Conservation (phyloP, 2,329 filamentous ascomycete genomes). For the Ceratocystiopsis brevicomis region DNA sequence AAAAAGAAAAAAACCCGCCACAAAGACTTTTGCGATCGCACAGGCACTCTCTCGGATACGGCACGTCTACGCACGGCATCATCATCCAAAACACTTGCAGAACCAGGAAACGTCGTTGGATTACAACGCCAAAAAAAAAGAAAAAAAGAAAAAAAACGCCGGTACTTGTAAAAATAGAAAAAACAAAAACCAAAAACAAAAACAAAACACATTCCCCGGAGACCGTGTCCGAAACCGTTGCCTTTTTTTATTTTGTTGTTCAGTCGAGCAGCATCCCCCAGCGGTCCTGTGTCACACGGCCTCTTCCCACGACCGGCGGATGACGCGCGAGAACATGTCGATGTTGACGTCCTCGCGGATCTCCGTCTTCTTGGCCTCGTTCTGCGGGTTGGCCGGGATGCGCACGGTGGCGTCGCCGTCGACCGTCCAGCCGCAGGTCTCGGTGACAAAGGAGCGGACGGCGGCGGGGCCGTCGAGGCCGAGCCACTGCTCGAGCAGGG, state of each 20-base stretch:
- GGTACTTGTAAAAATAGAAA: too few species aligned
- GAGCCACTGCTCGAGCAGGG: slow-evolving; percentile 56
- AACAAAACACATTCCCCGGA: too few species aligned
- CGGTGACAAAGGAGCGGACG: slow-evolving; percentile 60
- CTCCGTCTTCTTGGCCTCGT: slow-evolving; percentile 89
- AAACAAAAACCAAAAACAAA: too few species aligned
- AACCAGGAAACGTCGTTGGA: too few species aligned
- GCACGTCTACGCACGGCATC: too few species aligned
- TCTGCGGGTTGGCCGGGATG: slow-evolving; percentile 86
- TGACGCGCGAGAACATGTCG: slow-evolving; percentile 64
- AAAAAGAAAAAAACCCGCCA: too few species aligned
- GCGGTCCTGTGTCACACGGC: slow-evolving; percentile 27
- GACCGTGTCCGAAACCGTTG: neutral
- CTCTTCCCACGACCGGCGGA: slow-evolving; percentile 75
- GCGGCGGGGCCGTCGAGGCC: slow-evolving; percentile 45
- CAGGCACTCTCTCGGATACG: too few species aligned
- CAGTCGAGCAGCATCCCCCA: too few species aligned
- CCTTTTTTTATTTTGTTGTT: slow-evolving; percentile 2
- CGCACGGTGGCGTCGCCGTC: slow-evolving; percentile 43
- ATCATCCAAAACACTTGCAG: too few species aligned
- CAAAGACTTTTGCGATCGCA: too few species aligned
- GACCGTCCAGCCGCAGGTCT: slow-evolving; percentile 75
- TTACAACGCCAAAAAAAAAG: too few species aligned
- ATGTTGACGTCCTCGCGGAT: slow-evolving; percentile 91
- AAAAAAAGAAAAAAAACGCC: too few species aligned